Conservation (phyloP, 1,284 basidiomycete species). For the Fomitopsis palustris region DNA sequence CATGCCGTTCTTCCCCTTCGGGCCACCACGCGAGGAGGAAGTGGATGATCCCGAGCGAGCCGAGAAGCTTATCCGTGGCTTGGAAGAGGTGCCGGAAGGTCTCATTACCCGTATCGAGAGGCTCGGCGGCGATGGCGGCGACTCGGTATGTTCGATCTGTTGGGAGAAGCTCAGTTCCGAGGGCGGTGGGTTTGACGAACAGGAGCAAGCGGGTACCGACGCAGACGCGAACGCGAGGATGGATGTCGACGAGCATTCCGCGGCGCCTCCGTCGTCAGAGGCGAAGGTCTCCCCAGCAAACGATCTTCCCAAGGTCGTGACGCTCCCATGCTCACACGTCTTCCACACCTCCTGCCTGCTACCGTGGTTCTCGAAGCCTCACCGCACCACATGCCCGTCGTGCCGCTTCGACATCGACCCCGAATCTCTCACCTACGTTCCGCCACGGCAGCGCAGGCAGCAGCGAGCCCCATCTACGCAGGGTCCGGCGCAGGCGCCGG, state of each 20-base stretch:
- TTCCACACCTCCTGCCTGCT: slow-evolving; percentile 74
- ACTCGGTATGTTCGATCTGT: slow-evolving; percentile 66
- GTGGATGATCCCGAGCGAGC: slow-evolving; percentile 65
- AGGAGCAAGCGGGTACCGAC: slow-evolving; percentile 15
- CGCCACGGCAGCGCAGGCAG: slow-evolving; percentile 12
- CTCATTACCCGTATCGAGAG: slow-evolving; percentile 64
- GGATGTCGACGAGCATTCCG: slow-evolving; percentile 13
- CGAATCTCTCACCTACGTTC: slow-evolving; percentile 58
- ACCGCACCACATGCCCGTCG: slow-evolving; percentile 75
- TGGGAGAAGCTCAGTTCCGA: slow-evolving; percentile 63
- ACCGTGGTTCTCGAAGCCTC: slow-evolving; percentile 75
- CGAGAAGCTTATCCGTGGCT: slow-evolving; percentile 52
- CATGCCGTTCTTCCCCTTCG: slow-evolving; percentile 17
- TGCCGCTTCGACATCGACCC: slow-evolving; percentile 80
- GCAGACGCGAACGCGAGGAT: slow-evolving; percentile 14
- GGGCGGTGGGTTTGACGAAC: slow-evolving; percentile 34
- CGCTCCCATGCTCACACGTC: slow-evolving; percentile 73
- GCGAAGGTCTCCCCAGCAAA: slow-evolving; percentile 2
- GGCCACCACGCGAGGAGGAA: slow-evolving; percentile 34
- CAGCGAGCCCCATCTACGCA: slow-evolving; percentile 10
- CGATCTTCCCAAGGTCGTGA: slow-evolving; percentile 42
- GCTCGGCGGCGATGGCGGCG: slow-evolving; percentile 42
- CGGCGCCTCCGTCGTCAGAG: not conserved
- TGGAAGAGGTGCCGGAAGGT: slow-evolving; percentile 64
- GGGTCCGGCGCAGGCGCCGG: slow-evolving; percentile 7